Evolutionary conservation across 2,329 filamentous ascomycete species (phyloP).

Genomic region (Cryphonectria naterciae): DNA sequence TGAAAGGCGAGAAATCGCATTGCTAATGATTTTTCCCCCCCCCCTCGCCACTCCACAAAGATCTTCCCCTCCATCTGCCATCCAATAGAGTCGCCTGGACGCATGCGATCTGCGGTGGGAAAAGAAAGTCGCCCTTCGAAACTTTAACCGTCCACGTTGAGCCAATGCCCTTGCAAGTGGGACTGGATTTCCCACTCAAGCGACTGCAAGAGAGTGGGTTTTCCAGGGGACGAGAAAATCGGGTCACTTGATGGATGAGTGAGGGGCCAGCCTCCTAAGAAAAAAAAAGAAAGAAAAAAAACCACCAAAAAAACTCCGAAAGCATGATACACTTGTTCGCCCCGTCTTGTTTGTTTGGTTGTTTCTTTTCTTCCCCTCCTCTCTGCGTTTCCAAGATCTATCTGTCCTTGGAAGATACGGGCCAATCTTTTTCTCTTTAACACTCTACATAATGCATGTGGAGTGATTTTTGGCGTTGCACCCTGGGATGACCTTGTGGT

Average conservation of each 20-base stretch:
- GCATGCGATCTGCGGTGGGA: neutral
- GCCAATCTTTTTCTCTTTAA: neutral
- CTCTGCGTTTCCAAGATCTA: neutral
- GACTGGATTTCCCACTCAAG: slow-evolving; percentile 10
- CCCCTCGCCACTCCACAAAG: slow-evolving; percentile 6
- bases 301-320: neutral
- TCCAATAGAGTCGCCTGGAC: slow-evolving; percentile 1
- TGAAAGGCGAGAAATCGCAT: neutral
- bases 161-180: slow-evolving; percentile 9
- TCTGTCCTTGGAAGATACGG: slow-evolving; percentile 20
- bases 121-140: neutral
- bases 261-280: neutral
- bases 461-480: slow-evolving; percentile 12
- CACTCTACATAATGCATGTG: neutral
- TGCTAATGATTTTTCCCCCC: neutral
- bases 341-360: neutral
- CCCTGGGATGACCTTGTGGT: slow-evolving; percentile 3
- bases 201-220: slow-evolving; percentile 19
- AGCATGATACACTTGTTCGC: neutral
- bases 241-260: neutral
- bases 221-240: slow-evolving; percentile 1
- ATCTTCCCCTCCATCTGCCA: neutral
- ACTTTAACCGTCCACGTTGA: neutral
- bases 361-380: no score
- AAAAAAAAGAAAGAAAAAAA: neutral